A percentile compares a stretch with the other conserved stretches of the same genome.
These are phyloP conservation scores for Polyporus tsugae DNA, from an alignment of 1,284 basidiomycete genomes.

Conservation along the genomic window DNA sequence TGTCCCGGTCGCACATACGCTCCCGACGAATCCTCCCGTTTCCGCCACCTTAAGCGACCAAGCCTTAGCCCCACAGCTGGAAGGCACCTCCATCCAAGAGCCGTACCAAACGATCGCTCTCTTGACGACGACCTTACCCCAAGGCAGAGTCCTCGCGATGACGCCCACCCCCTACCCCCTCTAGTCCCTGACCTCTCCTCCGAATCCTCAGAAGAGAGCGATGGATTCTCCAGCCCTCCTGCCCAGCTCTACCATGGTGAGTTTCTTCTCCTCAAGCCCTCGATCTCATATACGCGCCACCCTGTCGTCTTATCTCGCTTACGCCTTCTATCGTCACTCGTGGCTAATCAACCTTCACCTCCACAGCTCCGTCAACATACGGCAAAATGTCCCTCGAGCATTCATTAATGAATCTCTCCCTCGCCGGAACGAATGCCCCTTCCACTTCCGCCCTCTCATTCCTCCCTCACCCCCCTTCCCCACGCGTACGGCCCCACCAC, in stretches of 20 bases:
- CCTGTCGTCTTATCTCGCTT: conserved; percentile 20
- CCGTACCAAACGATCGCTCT: conserved; percentile 35
- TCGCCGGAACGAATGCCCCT: conserved; percentile 32
- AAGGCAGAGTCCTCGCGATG: conserved; percentile 29
- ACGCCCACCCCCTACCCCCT: conserved; percentile 48
- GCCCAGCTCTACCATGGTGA: conserved; percentile 29
- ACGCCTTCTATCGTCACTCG: not conserved
- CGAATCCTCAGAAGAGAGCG: conserved; percentile 62
- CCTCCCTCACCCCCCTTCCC: conserved; percentile 40
- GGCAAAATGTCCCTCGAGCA: conserved; percentile 33
- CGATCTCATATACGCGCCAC: not conserved
- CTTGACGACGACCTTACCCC: conserved; percentile 37
- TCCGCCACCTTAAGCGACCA: conserved; percentile 20
- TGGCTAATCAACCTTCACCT: not conserved
- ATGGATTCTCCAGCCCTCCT: conserved; percentile 49
- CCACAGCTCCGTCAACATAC: conserved; percentile 19
- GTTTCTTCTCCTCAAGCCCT: conserved; percentile 7
- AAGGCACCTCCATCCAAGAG: conserved; percentile 58
- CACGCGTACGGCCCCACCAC: conserved; percentile 27
- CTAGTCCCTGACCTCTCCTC: conserved; percentile 66
- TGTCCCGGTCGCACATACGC: conserved; percentile 73
- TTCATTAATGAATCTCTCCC: conserved; percentile 30
- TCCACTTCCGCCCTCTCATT: conserved; percentile 37
- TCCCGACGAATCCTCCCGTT: conserved; percentile 45
- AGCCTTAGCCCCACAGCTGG: conserved; percentile 36